phyloP scores from a whole-genome alignment of 768 basidiomycete genomes.

The Kwoniella dendrophila region DNA sequence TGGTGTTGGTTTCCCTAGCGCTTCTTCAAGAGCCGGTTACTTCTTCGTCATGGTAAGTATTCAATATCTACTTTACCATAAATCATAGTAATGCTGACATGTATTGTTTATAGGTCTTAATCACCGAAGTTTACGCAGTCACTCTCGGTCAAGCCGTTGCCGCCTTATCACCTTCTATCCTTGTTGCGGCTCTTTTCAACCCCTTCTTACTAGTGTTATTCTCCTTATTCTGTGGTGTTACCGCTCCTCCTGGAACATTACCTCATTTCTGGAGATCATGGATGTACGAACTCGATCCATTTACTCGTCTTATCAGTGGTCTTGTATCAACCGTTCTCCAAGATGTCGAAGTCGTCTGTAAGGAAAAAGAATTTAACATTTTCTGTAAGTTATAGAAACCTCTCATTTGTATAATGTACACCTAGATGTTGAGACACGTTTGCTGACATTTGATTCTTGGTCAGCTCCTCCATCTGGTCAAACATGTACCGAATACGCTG shows the following conservation, averaged over 20 bases:
- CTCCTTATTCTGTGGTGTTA: slow-evolving; percentile 69
- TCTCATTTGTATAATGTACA: background rate
- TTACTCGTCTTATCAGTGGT: slow-evolving; percentile 45
- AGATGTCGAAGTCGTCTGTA: slow-evolving; percentile 65
- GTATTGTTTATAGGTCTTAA: slow-evolving; percentile 58
- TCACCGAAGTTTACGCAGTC: slow-evolving; percentile 73
- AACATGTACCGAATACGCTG: slow-evolving; percentile 73
- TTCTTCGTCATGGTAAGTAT: slow-evolving; percentile 43
- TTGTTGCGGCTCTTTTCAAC: slow-evolving; percentile 77
- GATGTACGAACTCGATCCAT: slow-evolving; percentile 38
- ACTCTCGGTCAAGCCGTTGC: slow-evolving; percentile 68
- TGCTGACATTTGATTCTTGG: slow-evolving; percentile 62
- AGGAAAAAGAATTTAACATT: slow-evolving; percentile 30
- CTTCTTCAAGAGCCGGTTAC: slow-evolving; percentile 51
- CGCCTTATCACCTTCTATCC: slow-evolving; percentile 73
- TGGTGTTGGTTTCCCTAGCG: slow-evolving; percentile 51
- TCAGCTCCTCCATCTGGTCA: slow-evolving; percentile 69
- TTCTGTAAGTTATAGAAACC: slow-evolving; percentile 38
- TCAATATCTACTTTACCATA: background rate
- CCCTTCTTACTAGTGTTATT: slow-evolving; percentile 69
- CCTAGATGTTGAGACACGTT: no score
- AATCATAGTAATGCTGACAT: background rate
- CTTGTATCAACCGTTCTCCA: slow-evolving; percentile 78
- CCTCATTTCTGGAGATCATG: slow-evolving; percentile 73
- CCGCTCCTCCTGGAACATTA: slow-evolving; percentile 58